phyloP scores from a whole-genome alignment of 179 eudicot species.

The Spinacia oleracea region DNA sequence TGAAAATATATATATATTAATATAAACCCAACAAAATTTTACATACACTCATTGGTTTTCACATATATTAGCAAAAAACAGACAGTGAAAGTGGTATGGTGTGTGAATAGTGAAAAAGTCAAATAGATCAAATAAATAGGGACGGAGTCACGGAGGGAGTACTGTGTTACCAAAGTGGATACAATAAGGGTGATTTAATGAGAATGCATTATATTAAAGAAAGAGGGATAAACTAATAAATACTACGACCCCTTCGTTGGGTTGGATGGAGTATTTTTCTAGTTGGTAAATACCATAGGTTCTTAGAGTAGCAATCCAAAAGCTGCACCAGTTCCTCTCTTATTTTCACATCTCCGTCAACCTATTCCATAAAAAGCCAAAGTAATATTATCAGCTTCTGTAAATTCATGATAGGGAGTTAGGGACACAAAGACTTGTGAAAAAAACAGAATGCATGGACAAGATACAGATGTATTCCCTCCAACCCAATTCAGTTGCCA shows the following conservation, averaged over 20 bases:
- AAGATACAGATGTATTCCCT: not conserved
- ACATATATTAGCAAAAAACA: no score
- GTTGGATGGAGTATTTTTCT: not conserved
- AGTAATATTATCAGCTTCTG: slow-evolving; percentile 7
- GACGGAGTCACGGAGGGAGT: no score
- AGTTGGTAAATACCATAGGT: slow-evolving; percentile 54
- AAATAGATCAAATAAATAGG: no score
- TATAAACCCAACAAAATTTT: no score
- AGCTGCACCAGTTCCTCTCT: slow-evolving; percentile 46
- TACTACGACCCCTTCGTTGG: no score
- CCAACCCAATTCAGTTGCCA: no score
- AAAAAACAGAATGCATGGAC: slow-evolving; percentile 9
- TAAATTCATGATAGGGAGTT: not conserved
- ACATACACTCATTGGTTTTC: no score
- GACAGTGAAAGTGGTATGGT: no score
- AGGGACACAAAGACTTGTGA: not conserved
- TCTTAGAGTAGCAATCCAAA: slow-evolving; percentile 68
- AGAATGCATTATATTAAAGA: not conserved
- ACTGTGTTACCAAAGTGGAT: not conserved
- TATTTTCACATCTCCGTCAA: slow-evolving; percentile 42
- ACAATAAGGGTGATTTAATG: not conserved
- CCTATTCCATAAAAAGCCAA: slow-evolving; percentile 42
- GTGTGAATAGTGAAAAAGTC: no score
- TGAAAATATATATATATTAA: no score
- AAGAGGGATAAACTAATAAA: slow-evolving; percentile 10